phyloP scores from a whole-genome alignment of 2,329 filamentous ascomycete genomes.

The Mycosphaerella arachidis region DNA sequence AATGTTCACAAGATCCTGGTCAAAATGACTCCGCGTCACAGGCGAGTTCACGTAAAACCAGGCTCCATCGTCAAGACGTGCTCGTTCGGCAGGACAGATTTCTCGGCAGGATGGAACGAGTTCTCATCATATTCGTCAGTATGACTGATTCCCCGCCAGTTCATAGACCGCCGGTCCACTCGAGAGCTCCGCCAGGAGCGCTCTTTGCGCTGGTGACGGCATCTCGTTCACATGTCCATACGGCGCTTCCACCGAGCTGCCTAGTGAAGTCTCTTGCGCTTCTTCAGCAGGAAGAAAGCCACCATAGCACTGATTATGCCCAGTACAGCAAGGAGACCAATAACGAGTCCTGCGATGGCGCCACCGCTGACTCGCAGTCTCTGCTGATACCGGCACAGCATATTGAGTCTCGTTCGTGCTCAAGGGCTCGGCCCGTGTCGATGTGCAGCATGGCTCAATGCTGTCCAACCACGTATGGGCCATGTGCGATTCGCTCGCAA shows the following conservation, averaged over 20 bases:
- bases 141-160: background rate
- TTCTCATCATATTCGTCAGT: background rate
- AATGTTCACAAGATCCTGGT: background rate
- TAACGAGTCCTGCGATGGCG: background rate
- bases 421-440: background rate
- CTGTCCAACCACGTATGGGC: no score
- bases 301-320: background rate
- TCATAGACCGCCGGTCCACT: background rate
- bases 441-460: no score
- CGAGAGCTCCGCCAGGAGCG: background rate
- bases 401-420: background rate
- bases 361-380: background rate
- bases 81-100: no score
- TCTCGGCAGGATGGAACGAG: no score
- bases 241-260: conserved; percentile 5
- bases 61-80: no score
- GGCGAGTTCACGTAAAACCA: background rate
- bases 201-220: background rate
- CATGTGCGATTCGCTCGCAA: no score
- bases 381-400: background rate
- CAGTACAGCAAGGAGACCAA: background rate
- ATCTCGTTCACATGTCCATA: background rate
- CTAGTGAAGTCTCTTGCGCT: no score
- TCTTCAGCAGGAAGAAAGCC: background rate
- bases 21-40: background rate